phyloP scores from a whole-genome alignment of 129 eudicot species.

The Chrysanthemum lavandulifolium region DNA sequence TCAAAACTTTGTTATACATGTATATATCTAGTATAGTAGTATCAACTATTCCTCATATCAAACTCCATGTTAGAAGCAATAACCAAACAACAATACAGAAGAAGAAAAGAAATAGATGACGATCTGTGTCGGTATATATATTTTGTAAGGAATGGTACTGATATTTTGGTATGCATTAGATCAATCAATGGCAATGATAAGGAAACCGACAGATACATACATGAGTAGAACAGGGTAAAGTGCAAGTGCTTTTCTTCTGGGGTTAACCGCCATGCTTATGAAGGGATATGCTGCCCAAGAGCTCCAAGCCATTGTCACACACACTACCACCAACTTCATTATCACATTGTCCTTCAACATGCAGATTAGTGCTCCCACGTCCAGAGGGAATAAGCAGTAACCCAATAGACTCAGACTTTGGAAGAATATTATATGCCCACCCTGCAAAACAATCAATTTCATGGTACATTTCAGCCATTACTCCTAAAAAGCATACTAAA shows the following conservation, averaged over 20 bases:
- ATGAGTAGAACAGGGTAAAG: slow-evolving; percentile 92
- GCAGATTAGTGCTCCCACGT: slow-evolving; percentile 82
- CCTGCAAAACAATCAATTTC: slow-evolving; percentile 40
- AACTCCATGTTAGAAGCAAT: slow-evolving; percentile 8
- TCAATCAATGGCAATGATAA: slow-evolving; percentile 81
- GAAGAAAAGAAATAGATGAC: neutral
- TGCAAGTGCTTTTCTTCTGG: slow-evolving; percentile 92
- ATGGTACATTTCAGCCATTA: neutral
- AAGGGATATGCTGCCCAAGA: slow-evolving; percentile 99
- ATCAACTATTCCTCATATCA: neutral
- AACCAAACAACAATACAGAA: neutral
- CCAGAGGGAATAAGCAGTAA: slow-evolving; percentile 91
- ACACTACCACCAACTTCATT: slow-evolving; percentile 69
- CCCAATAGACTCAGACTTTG: slow-evolving; percentile 93
- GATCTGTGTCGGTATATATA: neutral
- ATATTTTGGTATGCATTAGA: slow-evolving; percentile 7
- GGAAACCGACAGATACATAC: slow-evolving; percentile 95
- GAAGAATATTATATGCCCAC: slow-evolving; percentile 96
- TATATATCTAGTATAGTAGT: slow-evolving; percentile 16
- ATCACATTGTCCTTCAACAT: slow-evolving; percentile 70
- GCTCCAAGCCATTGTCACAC: slow-evolving; percentile 85
- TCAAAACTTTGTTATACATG: slow-evolving; percentile 21
- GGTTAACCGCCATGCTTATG: slow-evolving; percentile 93
- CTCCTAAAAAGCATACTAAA: neutral
- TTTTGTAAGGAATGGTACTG: slow-evolving; percentile 2